These are phyloP conservation scores for Gymnopilus dilepis DNA, from an alignment of 768 basidiomycete species.

Conservation along the genomic window DNA sequence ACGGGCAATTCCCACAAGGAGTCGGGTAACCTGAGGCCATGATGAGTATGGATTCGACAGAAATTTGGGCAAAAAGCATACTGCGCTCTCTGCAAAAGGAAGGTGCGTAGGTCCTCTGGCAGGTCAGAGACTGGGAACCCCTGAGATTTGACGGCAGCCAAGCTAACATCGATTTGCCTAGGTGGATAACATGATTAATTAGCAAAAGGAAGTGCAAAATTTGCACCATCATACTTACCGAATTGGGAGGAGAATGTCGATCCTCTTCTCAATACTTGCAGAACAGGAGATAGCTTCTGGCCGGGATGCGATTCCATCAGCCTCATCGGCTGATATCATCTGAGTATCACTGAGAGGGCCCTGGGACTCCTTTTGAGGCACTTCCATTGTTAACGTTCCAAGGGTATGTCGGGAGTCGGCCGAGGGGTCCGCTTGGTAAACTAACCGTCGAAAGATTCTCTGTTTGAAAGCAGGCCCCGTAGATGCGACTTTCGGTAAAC, in stretches of 20 bases:
- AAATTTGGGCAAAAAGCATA: background rate
- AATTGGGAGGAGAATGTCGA: conserved; percentile 29
- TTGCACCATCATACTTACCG: conserved; percentile 16
- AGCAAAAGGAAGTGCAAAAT: background rate
- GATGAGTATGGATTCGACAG: background rate
- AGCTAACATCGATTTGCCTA: conserved; percentile 10
- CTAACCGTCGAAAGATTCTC: conserved; percentile 14
- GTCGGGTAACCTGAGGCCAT: background rate
- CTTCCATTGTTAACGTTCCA: conserved; percentile 15
- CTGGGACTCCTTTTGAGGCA: background rate
- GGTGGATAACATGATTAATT: background rate
- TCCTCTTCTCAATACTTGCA: conserved; percentile 8
- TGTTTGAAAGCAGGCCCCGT: conserved; percentile 19
- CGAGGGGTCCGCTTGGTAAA: conserved; percentile 12
- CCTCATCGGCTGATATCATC: background rate
- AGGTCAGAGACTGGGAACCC: conserved; percentile 3
- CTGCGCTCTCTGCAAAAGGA: background rate
- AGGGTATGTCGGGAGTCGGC: background rate
- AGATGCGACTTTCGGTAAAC: conserved; percentile 24
- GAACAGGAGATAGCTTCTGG: conserved; percentile 10
- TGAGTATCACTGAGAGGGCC: background rate
- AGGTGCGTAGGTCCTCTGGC: background rate
- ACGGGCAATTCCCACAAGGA: conserved; percentile 8
- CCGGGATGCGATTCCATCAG: background rate
- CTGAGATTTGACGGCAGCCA: background rate